Evolutionary conservation across 192 early-diverging fungal species (phyloP).

Genomic region (Paraglomus brasilianum): DNA sequence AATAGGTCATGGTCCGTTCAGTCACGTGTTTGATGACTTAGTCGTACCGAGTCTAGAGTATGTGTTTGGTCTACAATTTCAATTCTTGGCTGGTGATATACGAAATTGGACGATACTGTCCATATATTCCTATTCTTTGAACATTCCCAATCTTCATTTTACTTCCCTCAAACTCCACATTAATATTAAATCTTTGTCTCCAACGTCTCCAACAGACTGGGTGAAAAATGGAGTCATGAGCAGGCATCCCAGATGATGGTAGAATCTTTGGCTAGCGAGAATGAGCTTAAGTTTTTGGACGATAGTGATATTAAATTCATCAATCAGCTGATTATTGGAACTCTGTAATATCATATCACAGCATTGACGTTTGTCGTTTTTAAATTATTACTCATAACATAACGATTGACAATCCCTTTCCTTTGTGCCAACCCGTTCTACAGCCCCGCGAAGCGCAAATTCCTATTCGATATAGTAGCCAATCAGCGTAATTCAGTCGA

Average conservation of each 20-base stretch:
- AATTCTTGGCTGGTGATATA: too few relatives aligned
- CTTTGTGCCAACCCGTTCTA: too few relatives aligned
- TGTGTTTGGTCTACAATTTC: too few relatives aligned
- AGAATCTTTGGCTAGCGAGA: constrained; percentile 71
- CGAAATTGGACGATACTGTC: too few relatives aligned
- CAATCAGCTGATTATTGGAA: constrained; percentile 72
- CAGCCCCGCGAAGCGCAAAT: constrained; percentile 46
- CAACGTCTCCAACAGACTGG: constrained; percentile 44
- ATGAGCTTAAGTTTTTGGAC: constrained; percentile 66
- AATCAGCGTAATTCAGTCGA: constrained; percentile 94
- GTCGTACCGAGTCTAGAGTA: constrained; percentile 75
- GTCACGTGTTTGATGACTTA: constrained; percentile 91
- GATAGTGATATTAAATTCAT: constrained; percentile 59
- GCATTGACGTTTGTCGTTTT: too few relatives aligned
- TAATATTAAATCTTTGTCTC: too few relatives aligned
- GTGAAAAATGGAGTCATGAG: constrained; percentile 69
- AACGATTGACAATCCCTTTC: not conserved
- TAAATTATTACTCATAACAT: not conserved
- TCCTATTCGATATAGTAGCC: constrained; percentile 95
- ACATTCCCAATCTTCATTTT: too few relatives aligned
- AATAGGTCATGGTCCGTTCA: constrained; percentile 91
- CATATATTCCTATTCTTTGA: too few relatives aligned
- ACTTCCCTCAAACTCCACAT: too few relatives aligned
- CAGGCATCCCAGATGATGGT: constrained; percentile 85
- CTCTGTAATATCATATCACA: constrained; percentile 38